Evolutionary conservation across 2,329 filamentous ascomycete species (phyloP).

Genomic region (Hymenoscyphus repandus): DNA sequence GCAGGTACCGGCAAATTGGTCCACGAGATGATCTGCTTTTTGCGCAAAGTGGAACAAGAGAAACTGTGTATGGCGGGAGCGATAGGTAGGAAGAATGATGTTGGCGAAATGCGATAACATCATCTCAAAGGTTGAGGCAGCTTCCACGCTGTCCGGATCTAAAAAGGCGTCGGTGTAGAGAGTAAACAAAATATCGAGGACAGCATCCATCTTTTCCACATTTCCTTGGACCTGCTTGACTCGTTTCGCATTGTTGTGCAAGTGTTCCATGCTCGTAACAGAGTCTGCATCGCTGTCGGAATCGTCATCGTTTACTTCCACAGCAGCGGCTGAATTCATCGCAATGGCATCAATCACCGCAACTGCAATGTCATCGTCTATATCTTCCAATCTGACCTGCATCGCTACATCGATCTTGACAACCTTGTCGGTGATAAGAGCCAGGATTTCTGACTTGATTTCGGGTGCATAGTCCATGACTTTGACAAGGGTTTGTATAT

Average conservation of each 20-base stretch:
- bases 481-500: constrained; percentile 76
- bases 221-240: constrained; percentile 73
- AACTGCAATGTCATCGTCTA: constrained; percentile 82
- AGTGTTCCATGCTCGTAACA: constrained; percentile 63
- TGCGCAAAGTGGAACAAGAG: constrained; percentile 95
- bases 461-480: constrained; percentile 74
- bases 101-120: constrained; percentile 81
- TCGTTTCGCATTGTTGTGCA: constrained; percentile 56
- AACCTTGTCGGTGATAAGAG: constrained; percentile 76
- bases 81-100: constrained; percentile 85
- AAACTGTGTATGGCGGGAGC: constrained; percentile 91
- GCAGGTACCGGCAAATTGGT: constrained; percentile 76
- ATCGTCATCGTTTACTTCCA: constrained; percentile 42
- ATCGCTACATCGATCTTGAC: constrained; percentile 96
- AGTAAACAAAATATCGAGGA: constrained; percentile 81
- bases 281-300: constrained; percentile 65
- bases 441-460: constrained; percentile 73
- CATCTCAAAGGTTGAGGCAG: constrained; percentile 69
- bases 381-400: constrained; percentile 85
- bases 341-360: constrained; percentile 56
- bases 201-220: constrained; percentile 84
- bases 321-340: constrained; percentile 39
- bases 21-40: constrained; percentile 68
- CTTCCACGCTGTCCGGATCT: constrained; percentile 61
- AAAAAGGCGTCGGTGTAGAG: constrained; percentile 72